A percentile compares a stretch with the other conserved stretches of the same genome.
phyloP scores from a whole-genome alignment of 768 basidiomycete genomes.

The Trametes coccinea region DNA sequence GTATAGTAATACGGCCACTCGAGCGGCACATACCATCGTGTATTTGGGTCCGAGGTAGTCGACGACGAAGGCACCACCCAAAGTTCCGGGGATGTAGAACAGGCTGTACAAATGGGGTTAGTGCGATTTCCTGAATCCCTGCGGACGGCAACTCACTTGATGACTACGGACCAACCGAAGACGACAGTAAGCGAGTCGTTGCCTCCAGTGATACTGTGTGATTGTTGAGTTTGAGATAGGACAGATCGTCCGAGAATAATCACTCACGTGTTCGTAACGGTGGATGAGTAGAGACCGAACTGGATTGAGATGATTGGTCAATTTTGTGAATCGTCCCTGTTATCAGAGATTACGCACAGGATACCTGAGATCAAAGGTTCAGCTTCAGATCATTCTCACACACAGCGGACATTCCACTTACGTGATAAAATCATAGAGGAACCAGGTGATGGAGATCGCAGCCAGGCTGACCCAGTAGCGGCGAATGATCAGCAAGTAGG shows the following conservation, averaged over 20 bases:
- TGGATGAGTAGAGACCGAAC: constrained; percentile 83
- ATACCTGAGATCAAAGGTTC: not conserved
- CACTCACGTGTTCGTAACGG: constrained; percentile 63
- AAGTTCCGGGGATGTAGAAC: constrained; percentile 72
- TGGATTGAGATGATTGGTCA: constrained; percentile 27
- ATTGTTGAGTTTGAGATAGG: not conserved
- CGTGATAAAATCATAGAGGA: constrained; percentile 81
- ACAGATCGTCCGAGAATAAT: not conserved
- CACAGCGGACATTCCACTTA: constrained; percentile 35
- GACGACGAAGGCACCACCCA: constrained; percentile 73
- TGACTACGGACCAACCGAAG: constrained; percentile 84
- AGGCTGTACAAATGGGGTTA: constrained; percentile 36
- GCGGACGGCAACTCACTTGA: constrained; percentile 55
- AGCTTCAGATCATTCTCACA: not conserved
- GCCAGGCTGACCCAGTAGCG: constrained; percentile 77
- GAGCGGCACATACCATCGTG: constrained; percentile 54
- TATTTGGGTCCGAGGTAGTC: constrained; percentile 76
- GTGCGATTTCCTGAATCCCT: constrained; percentile 34
- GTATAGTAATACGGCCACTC: not conserved
- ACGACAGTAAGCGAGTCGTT: constrained; percentile 53
- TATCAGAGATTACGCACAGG: not conserved
- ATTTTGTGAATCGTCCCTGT: not conserved
- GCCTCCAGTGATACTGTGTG: constrained; percentile 57
- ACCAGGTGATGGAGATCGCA: constrained; percentile 82
- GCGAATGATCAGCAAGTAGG: constrained; percentile 73